phyloP scores from a whole-genome alignment of 1,284 basidiomycete genomes.

The Gymnopus androsaceus region DNA sequence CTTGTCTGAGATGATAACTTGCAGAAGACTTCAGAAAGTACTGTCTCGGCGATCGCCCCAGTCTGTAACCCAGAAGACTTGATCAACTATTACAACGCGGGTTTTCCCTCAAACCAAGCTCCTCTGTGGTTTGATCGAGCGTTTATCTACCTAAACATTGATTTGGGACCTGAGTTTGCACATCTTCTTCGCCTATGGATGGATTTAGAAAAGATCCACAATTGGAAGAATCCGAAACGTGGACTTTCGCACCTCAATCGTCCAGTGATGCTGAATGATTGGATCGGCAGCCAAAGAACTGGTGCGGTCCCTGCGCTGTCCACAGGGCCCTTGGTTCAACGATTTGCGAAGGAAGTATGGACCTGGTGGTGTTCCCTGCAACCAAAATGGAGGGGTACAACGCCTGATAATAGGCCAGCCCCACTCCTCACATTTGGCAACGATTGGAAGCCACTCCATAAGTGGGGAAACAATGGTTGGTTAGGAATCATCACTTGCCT shows the following conservation, averaged over 20 bases:
- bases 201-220: not conserved
- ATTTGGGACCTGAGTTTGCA: not conserved
- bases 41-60: too few species aligned
- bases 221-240: not conserved
- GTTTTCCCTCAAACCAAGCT: too few species aligned
- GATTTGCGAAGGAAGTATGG: not conserved
- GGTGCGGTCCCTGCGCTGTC: not conserved
- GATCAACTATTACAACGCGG: too few species aligned
- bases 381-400: not conserved
- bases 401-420: not conserved
- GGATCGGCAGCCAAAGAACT: not conserved
- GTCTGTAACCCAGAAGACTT: too few species aligned
- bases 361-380: not conserved
- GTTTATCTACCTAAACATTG: not conserved
- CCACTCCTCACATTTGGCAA: not conserved
- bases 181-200: not conserved
- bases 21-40: too few species aligned
- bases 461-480: constrained; percentile 3
- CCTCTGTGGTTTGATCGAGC: not conserved
- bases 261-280: not conserved
- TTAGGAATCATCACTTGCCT: not conserved
- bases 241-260: not conserved
- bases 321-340: not conserved
- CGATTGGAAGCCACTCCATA: not conserved
- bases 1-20: too few species aligned